Evolutionary conservation across 768 basidiomycete species (phyloP), one percentile per base, ranked within the genome.

Genomic region (Naganishia antarctica): DNA sequence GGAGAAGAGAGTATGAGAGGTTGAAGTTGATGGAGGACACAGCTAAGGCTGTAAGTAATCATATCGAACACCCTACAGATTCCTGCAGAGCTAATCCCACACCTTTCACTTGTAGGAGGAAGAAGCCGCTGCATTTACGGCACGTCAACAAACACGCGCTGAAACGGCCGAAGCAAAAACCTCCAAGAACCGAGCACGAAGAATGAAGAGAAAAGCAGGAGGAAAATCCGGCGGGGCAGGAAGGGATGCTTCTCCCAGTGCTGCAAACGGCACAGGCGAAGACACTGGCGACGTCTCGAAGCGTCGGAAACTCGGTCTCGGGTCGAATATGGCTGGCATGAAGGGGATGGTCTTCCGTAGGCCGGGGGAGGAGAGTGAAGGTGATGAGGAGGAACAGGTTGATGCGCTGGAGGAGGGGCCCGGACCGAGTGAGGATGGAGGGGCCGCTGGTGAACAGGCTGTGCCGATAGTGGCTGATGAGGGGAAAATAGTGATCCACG

Each of bases 1-100:
- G 96, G 67, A 83, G 94, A 73, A 82, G 94, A 71, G 96, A 99
- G 80, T 98, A 97, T 71, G 96, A 99, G 78, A 81, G 96, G 63
- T 75, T 98, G 63, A 93, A 90, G 80, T 71, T 94, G 15, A 84
- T 99, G 81, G 90, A 93, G 67, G 93, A 97, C 65, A 80, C 85
- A 65, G 75, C 86, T 4, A 82, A 84, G 71, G 87, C 87, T 78
- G 96, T 91, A 71, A 65, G 84, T 77, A 2, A 6, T 2, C 47
- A n/a, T n/a, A n/a, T n/a, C n/a, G n/a, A n/a, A n/a, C n/a, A n/a
- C n/a, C n/a, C n/a, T n/a, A n/a, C n/a, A n/a, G n/a, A n/a, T n/a
- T n/a, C n/a, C n/a, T n/a, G n/a, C n/a, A n/a, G n/a, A n/a, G n/a
- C n/a, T n/a, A n/a, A n/a, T 25, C 15, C 21, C 21, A 21, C 40